These are phyloP conservation scores for Chrysoporthe puriensis DNA, from an alignment of 2,329 filamentous ascomycete genomes.

Conservation along the genomic window DNA sequence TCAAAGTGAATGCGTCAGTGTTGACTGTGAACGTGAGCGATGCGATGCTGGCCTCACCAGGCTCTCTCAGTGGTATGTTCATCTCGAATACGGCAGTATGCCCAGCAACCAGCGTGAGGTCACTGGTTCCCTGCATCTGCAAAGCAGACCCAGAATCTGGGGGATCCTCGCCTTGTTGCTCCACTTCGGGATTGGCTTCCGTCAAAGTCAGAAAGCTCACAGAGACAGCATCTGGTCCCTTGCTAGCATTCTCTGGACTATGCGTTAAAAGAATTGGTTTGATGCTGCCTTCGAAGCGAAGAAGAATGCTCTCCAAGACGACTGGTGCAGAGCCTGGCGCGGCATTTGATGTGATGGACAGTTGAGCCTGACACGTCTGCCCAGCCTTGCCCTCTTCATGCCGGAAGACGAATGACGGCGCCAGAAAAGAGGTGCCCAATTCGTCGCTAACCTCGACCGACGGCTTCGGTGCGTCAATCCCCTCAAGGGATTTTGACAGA, in stretches of 20 bases:
- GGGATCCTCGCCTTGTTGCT: slow-evolving; percentile 34
- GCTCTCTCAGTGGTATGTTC: slow-evolving; percentile 74
- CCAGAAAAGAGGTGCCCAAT: slow-evolving; percentile 56
- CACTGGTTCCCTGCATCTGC: slow-evolving; percentile 53
- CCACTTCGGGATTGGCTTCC: slow-evolving; percentile 34
- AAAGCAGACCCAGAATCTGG: slow-evolving; percentile 37
- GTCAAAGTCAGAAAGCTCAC: slow-evolving; percentile 36
- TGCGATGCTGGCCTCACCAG: slow-evolving; percentile 73
- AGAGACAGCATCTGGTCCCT: slow-evolving; percentile 30
- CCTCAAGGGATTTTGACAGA: slow-evolving; percentile 59
- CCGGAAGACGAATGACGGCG: slow-evolving; percentile 42
- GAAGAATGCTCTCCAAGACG: slow-evolving; percentile 52
- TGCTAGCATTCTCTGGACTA: slow-evolving; percentile 26
- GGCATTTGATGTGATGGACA: slow-evolving; percentile 61
- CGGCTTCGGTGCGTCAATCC: slow-evolving; percentile 49
- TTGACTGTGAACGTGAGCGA: slow-evolving; percentile 67
- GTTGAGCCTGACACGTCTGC: slow-evolving; percentile 60
- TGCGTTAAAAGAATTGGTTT: slow-evolving; percentile 59
- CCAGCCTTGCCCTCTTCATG: slow-evolving; percentile 49
- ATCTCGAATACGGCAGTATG: slow-evolving; percentile 74
- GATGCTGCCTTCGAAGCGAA: slow-evolving; percentile 62
- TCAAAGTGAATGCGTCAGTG: slow-evolving; percentile 67
- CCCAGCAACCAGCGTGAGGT: slow-evolving; percentile 69
- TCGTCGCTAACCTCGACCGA: slow-evolving; percentile 55
- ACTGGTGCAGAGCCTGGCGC: slow-evolving; percentile 56